Base-by-base conservation (phyloP, 2,329 filamentous ascomycete species). In the Cryphonectria japonica region DNA sequence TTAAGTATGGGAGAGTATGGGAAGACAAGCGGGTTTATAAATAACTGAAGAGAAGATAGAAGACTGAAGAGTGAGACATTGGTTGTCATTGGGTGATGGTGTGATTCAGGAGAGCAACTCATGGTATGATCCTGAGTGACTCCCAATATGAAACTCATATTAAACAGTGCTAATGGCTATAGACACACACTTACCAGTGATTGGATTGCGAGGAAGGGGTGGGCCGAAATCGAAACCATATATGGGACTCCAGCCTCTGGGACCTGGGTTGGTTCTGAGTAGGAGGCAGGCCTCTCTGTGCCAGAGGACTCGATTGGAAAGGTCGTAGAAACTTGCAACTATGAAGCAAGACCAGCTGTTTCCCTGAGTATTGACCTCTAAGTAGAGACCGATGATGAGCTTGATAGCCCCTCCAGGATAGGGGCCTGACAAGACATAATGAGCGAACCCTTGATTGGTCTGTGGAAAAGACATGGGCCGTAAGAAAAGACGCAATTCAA, bases 301-400 rank as follows among this genome's bases (percentile, higher is more conserved):
- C 77, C 78, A 81, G 59, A 82, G 72, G 46, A 79, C 77, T 29
- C 69, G 66, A 50, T 76, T 74, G 3, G 76, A 66, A 2, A 63
- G 68, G 76, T 81, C 78, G 73, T 80, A 80, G 65, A 80, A 82
- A 1, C 77, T 76, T 1, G 76, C 80, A 26, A 77, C 67, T n/a
- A 80, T 70, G 16, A 81, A 72, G 68, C 77, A 78, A 60, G 76
- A 78, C 78, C 79, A 80, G 61, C 74, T 75, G 11, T 63, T 72
- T 13, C 70, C 65, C 16, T 66, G 67, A 13, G 74, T 76, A 61
- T 78, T 75, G 52, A 76, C 50, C 70, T 75, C 77, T 59, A 80
- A 61, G 61, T 76, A 69, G 60, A 69, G 77, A 74, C 74, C 76
- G 62, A 78, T 74, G 59, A 75, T 62, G 29, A 80, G 75, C 69